Evolutionary conservation across 352 stramenopile genomes (phyloP).

Genomic region (Pythium periplocum): DNA sequence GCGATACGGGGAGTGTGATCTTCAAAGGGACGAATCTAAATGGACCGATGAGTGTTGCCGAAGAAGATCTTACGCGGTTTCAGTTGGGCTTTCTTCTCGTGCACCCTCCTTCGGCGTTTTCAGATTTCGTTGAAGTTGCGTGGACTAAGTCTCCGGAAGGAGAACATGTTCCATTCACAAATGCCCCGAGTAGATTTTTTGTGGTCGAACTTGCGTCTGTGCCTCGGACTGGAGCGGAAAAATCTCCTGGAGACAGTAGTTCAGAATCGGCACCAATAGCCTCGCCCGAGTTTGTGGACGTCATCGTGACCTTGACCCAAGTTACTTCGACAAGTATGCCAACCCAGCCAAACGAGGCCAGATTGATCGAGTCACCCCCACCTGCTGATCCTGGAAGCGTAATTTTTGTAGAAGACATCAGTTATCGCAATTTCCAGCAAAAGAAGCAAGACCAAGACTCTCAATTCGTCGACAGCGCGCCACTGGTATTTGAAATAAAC

Average conservation of each 20-base stretch:
- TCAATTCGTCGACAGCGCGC: neutral
- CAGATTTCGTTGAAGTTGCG: conserved; percentile 16
- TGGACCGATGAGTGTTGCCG: conserved; percentile 29
- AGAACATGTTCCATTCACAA: conserved; percentile 25
- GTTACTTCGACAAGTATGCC: neutral
- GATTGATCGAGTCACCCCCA: too few species aligned
- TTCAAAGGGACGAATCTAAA: conserved; percentile 42
- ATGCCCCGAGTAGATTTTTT: neutral
- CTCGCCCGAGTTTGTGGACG: neutral
- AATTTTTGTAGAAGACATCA: conserved; percentile 36
- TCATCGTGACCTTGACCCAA: neutral
- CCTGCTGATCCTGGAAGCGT: conserved; percentile 25
- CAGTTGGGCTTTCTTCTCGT: conserved; percentile 32
- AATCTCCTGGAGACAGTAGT: too few species aligned
- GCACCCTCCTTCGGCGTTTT: conserved; percentile 26
- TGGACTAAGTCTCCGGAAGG: conserved; percentile 22
- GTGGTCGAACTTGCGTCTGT: too few species aligned
- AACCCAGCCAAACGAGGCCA: too few species aligned
- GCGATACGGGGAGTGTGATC: conserved; percentile 38
- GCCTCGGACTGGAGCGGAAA: too few species aligned
- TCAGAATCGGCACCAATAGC: too few species aligned
- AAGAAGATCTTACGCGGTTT: conserved; percentile 26
- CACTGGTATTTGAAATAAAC: conserved; percentile 31
- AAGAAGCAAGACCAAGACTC: conserved; percentile 1
- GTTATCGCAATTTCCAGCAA: neutral